Base-by-base conservation (phyloP, 75 land plant species). In the Pseudotsuga menziesii region DNA sequence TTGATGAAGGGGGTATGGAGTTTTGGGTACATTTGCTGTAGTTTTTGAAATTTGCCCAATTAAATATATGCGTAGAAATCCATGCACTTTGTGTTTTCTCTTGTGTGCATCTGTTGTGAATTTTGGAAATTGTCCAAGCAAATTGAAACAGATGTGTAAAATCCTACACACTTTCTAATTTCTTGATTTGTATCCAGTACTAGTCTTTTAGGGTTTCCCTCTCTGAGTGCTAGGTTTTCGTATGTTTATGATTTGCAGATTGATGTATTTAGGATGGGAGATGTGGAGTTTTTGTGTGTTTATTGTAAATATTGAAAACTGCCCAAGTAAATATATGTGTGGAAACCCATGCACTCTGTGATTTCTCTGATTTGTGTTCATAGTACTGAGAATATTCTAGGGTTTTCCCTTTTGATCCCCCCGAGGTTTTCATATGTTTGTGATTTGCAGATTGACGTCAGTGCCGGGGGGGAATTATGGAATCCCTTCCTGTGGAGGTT, bases 401-500 rank as follows among this genome's bases (percentile, higher is more conserved):
- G 52, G 25, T 69, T 69, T 69, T 67, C 26, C 7, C 19, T 35
- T 32, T 8, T 32, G 39, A 12, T 15, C 17, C 2, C 39, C 69
- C n/a, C 2, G 41, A 69, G 72, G 72, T 19, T 41, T 69, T 69
- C 35, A 67, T 67, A 36, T 19, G 22, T 36, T 17, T 67, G 17
- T 36, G 22, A 6, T 41, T 19, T 41, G 48, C 54, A 69, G 72
- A 69, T 11, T 69, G 72, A 27, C 27, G 72, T 41, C 23, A 41
- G 19, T 2, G 23, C 2, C 7, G 52, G n/a, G 54, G 54, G 25
- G 41, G 32, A 69, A 11, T 4, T 29, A 93, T 93, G 95, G 95
- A 93, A 72, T 27, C 81, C 36, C 87, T 93, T 57, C 95, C 95
- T 44, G 90, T 94, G 25, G 97, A 94, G 78, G 97, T 94, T 12